Base-by-base conservation (phyloP, 768 basidiomycete genomes). In the Psilocybe cyanescens region DNA sequence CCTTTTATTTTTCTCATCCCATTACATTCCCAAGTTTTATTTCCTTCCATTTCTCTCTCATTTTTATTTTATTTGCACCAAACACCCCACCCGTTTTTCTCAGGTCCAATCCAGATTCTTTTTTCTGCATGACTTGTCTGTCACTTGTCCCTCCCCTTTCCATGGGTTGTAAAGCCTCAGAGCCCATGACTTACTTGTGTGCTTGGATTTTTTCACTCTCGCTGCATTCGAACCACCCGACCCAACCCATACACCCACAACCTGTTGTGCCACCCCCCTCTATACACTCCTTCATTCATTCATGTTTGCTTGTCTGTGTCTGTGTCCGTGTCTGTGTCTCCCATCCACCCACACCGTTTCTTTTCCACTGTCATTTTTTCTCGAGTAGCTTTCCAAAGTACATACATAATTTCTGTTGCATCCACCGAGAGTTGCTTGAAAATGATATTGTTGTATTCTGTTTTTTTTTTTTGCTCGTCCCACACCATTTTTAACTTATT, bases 281-380 rank as follows among this genome's bases (percentile, higher is more conserved):
- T 70, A 70, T 64, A 70, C 67, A 67, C 63, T 71, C 66, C 67
- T 68, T 70, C 67, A 67, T 59, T 71, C 66, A 66, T 68, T 70
- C 63, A 61, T 53, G 56, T 56, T 55, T 64, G 41, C 60, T 51
- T 58, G 50, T 61, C 58, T 55, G 50, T 62, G 55, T 59, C 41
- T 7, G 14, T 44, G 41, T 44, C 41, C 2, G 41, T 44, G 41
- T 61, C 55, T 56, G 44, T 56, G 51, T 56, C 57, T 14, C 58
- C 60, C 52, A 35, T 35, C 41, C 57, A 57, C 41, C 41, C n/a
- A 44, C 41, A 4, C 5, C 41, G 7, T 5, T n/a, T n/a, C n/a
- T 12, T 12, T 12, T n/a, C 8, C n/a, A 6, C 41, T 44, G n/a
- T 44, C 41, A n/a, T 14, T 44, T 44, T 44, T 44, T 30, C 19